Evolutionary conservation across 345 rosid genomes (phyloP).

Genomic region (Anacardium occidentale): DNA sequence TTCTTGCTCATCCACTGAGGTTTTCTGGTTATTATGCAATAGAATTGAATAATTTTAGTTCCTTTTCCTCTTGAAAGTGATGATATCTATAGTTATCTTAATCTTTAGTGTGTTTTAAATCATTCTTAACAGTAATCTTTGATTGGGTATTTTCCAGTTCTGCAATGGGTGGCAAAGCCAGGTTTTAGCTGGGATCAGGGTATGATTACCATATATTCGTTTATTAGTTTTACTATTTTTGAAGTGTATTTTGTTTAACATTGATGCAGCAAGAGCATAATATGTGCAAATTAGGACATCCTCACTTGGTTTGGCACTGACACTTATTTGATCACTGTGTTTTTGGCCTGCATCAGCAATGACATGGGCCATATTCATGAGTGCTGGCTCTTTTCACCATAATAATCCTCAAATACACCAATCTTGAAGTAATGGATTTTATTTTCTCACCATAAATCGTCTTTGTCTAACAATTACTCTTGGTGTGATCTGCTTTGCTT

Average conservation of each 20-base stretch:
- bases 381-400: not conserved
- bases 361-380: not conserved
- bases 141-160: slow-evolving; percentile 44
- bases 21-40: slow-evolving; percentile 23
- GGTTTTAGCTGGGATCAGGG: slow-evolving; percentile 77
- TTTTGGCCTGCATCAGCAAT: not conserved
- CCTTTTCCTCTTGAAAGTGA: not conserved
- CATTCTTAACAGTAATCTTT: slow-evolving; percentile 7
- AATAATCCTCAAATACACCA: not conserved
- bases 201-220: slow-evolving; percentile 27
- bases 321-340: not conserved
- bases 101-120: not conserved
- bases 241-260: slow-evolving; percentile 10
- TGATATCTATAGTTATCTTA: not conserved
- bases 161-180: slow-evolving; percentile 78
- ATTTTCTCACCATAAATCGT: not conserved
- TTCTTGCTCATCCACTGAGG: slow-evolving; percentile 60
- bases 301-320: not conserved
- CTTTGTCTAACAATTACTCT: not conserved
- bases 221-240: not conserved
- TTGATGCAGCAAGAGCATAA: not conserved
- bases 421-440: not conserved
- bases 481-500: not conserved
- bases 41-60: not conserved
- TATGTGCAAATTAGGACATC: not conserved